phyloP scores from a whole-genome alignment of 2,329 filamentous ascomycete genomes.

The Epichloe amarillans region DNA sequence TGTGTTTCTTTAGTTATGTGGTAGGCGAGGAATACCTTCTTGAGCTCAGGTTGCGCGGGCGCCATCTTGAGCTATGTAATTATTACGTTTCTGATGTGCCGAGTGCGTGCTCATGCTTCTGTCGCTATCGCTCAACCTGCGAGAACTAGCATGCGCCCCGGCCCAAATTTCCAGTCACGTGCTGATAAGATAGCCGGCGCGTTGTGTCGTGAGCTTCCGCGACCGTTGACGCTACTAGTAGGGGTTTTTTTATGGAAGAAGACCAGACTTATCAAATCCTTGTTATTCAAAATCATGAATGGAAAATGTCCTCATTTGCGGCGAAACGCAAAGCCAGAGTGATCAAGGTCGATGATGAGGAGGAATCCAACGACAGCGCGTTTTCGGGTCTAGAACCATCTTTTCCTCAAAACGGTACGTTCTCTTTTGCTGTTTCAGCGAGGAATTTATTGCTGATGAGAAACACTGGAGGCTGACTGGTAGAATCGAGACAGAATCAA shows the following conservation, averaged over 20 bases:
- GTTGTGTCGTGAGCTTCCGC: constrained; percentile 4
- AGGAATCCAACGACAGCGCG: constrained; percentile 27
- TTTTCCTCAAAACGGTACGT: constrained; percentile 25
- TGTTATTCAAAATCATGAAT: constrained; percentile 2
- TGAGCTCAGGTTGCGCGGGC: constrained; percentile 96
- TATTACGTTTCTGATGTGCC: background rate
- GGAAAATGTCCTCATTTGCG: constrained; percentile 40
- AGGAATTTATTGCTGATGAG: constrained; percentile 19
- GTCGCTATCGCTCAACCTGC: constrained; percentile 17
- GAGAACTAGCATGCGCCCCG: constrained; percentile 1
- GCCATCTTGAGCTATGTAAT: constrained; percentile 55
- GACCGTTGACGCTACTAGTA: background rate
- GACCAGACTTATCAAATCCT: background rate
- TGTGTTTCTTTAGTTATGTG: background rate
- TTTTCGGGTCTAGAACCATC: constrained; percentile 12
- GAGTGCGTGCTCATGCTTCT: constrained; percentile 9
- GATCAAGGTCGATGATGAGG: constrained; percentile 57
- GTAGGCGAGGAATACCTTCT: constrained; percentile 56
- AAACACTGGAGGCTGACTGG: constrained; percentile 20
- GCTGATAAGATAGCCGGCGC: constrained; percentile 30
- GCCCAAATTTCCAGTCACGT: constrained; percentile 28
- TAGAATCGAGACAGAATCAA: constrained; percentile 14
- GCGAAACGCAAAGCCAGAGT: constrained; percentile 60
- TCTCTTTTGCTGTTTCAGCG: constrained; percentile 6
- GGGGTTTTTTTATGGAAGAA: no score